These are phyloP conservation scores for Favolaschia claudopus DNA, from an alignment of 768 basidiomycete species.

Conservation along the genomic window DNA sequence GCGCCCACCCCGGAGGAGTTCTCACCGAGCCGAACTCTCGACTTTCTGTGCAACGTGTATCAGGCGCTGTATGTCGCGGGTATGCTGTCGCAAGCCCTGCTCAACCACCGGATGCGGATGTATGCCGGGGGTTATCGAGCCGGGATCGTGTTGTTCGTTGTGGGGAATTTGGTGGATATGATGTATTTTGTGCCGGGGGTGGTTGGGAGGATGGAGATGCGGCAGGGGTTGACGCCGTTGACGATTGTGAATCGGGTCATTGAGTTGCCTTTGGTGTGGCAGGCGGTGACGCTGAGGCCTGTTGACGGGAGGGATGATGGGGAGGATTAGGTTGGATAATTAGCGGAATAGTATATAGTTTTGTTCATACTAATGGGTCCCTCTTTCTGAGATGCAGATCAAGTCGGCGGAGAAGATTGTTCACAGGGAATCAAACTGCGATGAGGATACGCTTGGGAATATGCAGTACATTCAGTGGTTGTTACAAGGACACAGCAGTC, in stretches of 20 bases:
- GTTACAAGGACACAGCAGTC: no score
- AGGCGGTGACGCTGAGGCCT: conserved; percentile 13
- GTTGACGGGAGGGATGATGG: conserved; percentile 5
- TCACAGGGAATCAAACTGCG: no score
- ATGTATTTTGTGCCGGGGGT: conserved; percentile 9
- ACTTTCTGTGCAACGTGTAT: not conserved
- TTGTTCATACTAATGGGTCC: no score
- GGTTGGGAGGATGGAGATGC: conserved; percentile 13
- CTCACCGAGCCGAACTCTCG: not conserved
- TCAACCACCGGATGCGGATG: conserved; percentile 30
- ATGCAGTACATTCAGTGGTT: no score
- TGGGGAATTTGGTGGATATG: not conserved
- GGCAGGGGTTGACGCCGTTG: conserved; percentile 3
- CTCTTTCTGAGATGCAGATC: no score
- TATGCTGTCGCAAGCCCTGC: conserved; percentile 28
- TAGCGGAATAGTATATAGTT: not conserved
- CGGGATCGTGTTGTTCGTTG: not conserved
- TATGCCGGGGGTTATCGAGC: conserved; percentile 35
- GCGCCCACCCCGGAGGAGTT: not conserved
- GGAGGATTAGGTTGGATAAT: not conserved
- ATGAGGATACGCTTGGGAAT: no score
- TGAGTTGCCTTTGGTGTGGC: conserved; percentile 8
- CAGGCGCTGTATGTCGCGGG: conserved; percentile 18
- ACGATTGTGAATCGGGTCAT: not conserved
- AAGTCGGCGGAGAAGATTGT: no score